These are phyloP conservation scores for Pezicula rhizophila DNA, from an alignment of 2,329 filamentous ascomycete species.

Conservation along the genomic window DNA sequence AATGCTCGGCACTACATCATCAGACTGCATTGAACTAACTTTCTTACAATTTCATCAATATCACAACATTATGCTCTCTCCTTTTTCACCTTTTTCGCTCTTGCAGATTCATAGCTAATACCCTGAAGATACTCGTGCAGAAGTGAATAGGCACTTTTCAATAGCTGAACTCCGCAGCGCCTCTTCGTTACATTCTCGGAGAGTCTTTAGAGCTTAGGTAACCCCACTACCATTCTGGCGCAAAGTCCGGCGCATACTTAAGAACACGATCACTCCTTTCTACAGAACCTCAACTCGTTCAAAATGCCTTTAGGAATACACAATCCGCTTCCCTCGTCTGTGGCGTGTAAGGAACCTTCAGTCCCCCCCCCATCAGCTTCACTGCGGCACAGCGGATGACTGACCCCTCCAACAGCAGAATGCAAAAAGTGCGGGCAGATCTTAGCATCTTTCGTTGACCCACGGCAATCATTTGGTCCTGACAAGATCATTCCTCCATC, in stretches of 20 bases:
- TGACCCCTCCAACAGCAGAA: constrained; percentile 58
- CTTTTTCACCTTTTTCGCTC: too few species aligned
- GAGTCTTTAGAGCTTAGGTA: background rate
- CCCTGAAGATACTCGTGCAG: too few species aligned
- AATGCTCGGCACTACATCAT: background rate
- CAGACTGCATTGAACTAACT: background rate
- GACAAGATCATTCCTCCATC: constrained; percentile 95
- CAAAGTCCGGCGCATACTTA: background rate
- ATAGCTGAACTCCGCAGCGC: too few species aligned
- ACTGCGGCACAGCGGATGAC: constrained; percentile 15
- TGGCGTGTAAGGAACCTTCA: constrained; percentile 53
- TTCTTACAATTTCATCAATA: background rate
- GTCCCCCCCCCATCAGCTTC: constrained; percentile 11
- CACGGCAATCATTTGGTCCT: constrained; percentile 85
- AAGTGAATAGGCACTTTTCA: too few species aligned
- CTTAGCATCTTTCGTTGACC: constrained; percentile 88
- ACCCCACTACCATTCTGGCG: background rate
- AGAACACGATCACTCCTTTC: background rate
- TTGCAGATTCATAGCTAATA: too few species aligned
- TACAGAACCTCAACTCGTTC: background rate
- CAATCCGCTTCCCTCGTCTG: constrained; percentile 60
- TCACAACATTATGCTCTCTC: too few species aligned
- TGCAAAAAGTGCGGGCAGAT: constrained; percentile 98
- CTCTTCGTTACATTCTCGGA: background rate
- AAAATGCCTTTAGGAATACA: constrained; percentile 51